These are phyloP conservation scores for Filobasidium floriforme DNA, from an alignment of 768 basidiomycete species.

Conservation along the genomic window DNA sequence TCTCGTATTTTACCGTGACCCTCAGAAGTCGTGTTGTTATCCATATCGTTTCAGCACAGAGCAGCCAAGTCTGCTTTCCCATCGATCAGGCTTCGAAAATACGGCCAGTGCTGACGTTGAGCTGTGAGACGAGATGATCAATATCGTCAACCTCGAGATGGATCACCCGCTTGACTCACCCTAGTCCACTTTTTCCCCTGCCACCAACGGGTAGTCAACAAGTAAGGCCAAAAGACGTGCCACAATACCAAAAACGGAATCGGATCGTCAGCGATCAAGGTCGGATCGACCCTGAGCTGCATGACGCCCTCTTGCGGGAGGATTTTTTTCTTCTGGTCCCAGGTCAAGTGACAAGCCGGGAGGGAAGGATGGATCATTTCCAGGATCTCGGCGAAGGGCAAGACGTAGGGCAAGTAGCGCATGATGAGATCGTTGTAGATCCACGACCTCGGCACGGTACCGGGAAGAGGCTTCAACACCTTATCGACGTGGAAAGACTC, in stretches of 20 bases:
- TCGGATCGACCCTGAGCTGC: conserved; percentile 37
- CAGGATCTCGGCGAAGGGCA: conserved; percentile 26
- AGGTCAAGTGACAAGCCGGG: conserved; percentile 26
- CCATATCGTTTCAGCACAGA: too few relatives aligned
- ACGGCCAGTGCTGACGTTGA: conserved; percentile 20
- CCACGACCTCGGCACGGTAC: conserved; percentile 35
- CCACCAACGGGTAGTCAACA: conserved; percentile 34
- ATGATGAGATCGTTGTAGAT: conserved; percentile 39
- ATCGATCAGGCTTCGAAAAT: conserved; percentile 14
- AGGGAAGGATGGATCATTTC: conserved; percentile 33
- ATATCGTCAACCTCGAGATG: too few relatives aligned
- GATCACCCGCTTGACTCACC: conserved; percentile 24
- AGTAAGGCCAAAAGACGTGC: conserved; percentile 38
- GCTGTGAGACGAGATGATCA: not conserved
- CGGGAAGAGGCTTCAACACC: conserved; percentile 24
- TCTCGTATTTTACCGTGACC: not conserved
- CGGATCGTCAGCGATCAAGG: conserved; percentile 40
- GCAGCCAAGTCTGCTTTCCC: not conserved
- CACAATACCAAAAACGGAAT: conserved; percentile 41
- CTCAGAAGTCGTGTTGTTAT: too few relatives aligned
- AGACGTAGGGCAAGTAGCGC: conserved; percentile 31
- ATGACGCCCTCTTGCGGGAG: conserved; percentile 28
- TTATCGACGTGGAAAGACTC: not conserved
- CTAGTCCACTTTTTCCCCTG: conserved; percentile 40
- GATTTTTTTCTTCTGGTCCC: conserved; percentile 13